A percentile compares a stretch with the other conserved stretches of the same genome.
These are phyloP conservation scores for Neolentinus lepideus DNA, from an alignment of 1,284 basidiomycete genomes.

Conservation along the genomic window DNA sequence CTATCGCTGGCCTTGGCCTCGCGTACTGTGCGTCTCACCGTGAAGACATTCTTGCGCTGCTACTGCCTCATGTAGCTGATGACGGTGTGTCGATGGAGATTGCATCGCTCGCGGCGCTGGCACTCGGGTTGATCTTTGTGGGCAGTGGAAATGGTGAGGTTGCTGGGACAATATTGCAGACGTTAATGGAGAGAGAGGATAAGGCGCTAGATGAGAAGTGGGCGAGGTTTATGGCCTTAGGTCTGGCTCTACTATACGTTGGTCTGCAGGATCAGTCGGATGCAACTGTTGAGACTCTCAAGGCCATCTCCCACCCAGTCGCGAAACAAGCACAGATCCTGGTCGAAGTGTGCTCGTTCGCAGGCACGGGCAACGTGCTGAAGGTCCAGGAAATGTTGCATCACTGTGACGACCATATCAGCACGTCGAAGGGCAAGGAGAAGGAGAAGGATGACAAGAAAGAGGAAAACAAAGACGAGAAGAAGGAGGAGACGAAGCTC, in stretches of 20 bases:
- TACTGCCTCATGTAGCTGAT: slow-evolving; percentile 80
- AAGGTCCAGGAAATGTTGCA: slow-evolving; percentile 93
- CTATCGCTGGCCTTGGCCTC: slow-evolving; percentile 88
- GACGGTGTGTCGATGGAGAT: slow-evolving; percentile 87
- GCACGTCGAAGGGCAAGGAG: slow-evolving; percentile 47
- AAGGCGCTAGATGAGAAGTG: slow-evolving; percentile 85
- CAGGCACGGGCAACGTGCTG: slow-evolving; percentile 93
- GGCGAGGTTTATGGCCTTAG: slow-evolving; percentile 87
- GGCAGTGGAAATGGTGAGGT: slow-evolving; percentile 95
- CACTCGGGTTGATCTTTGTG: slow-evolving; percentile 93
- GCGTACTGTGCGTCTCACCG: slow-evolving; percentile 93
- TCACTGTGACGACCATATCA: slow-evolving; percentile 88
- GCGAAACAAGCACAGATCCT: slow-evolving; percentile 89
- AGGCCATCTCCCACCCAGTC: slow-evolving; percentile 91
- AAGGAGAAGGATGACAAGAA: slow-evolving; percentile 47
- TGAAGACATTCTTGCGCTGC: slow-evolving; percentile 74
- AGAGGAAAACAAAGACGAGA: slow-evolving; percentile 46
- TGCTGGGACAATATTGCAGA: slow-evolving; percentile 85
- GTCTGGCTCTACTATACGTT: slow-evolving; percentile 87
- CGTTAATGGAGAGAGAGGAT: slow-evolving; percentile 84
- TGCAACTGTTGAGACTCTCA: slow-evolving; percentile 92
- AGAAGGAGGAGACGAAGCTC: slow-evolving; percentile 31
- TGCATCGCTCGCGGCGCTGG: slow-evolving; percentile 78
- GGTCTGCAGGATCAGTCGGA: slow-evolving; percentile 90
- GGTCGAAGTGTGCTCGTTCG: slow-evolving; percentile 92